Percentiles rank a stretch among this genome's conserved stretches.
Conservation (phyloP, 192 early-diverging fungal genomes). For the Gonapodya sp. region DNA sequence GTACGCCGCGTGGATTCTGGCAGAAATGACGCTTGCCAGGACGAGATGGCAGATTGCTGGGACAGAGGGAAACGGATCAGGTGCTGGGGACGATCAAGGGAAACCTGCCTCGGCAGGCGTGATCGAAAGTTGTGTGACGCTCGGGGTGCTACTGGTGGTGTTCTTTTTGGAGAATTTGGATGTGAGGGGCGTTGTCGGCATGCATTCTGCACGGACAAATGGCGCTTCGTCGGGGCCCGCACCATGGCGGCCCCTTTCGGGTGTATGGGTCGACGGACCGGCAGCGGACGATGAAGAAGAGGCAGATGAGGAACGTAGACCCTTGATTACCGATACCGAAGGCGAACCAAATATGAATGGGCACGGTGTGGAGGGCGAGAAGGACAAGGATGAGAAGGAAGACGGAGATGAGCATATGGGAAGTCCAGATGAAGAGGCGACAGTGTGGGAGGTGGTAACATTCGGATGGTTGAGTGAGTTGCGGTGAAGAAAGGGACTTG, state of each 20-base stretch:
- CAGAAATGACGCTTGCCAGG: neutral
- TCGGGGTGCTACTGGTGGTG: neutral
- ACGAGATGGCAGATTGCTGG: neutral
- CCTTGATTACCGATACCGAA: neutral
- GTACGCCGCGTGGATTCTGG: neutral
- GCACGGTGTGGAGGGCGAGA: neutral
- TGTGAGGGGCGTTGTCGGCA: neutral
- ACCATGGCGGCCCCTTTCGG: no score
- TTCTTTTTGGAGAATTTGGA: neutral
- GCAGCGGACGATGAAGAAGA: neutral
- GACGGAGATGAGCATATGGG: neutral
- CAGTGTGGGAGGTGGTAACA: neutral
- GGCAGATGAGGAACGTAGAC: neutral
- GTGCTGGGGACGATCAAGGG: neutral
- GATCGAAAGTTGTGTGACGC: neutral
- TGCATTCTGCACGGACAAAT: neutral
- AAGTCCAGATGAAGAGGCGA: neutral
- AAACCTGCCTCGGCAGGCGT: neutral
- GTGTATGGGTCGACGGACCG: neutral
- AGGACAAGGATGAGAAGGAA: neutral
- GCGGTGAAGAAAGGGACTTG: neutral
- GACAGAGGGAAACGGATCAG: neutral
- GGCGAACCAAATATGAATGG: neutral
- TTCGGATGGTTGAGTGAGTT: neutral
- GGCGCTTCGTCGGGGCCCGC: neutral